A percentile compares a stretch with the other conserved stretches of the same genome.
Evolutionary conservation across 257 asterid genomes (phyloP).

Genomic region (Solanum ossicruentum): DNA sequence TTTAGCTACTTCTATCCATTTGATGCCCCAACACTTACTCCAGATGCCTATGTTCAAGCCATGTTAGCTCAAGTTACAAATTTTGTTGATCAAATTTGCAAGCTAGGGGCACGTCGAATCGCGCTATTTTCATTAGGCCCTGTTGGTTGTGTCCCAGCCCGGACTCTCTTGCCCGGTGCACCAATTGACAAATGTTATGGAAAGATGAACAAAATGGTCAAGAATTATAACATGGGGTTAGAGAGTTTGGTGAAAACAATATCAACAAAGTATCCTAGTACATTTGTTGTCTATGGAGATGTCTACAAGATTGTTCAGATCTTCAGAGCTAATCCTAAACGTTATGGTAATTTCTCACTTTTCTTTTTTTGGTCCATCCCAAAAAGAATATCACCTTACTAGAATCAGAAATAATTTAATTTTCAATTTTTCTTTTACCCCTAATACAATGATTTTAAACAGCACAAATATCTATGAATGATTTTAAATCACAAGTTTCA

Average conservation of each 20-base stretch:
- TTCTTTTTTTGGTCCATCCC: not conserved
- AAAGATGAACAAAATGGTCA: slow-evolving; percentile 59
- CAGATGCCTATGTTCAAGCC: slow-evolving; percentile 39
- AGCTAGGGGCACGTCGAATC: slow-evolving; percentile 39
- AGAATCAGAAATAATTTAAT: no score
- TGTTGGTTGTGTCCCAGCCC: slow-evolving; percentile 68
- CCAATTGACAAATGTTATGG: slow-evolving; percentile 42
- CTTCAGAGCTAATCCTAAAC: slow-evolving; percentile 35
- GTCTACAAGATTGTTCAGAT: slow-evolving; percentile 31
- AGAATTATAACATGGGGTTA: slow-evolving; percentile 36
- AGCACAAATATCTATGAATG: no score
- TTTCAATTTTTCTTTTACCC: no score
- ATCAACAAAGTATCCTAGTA: slow-evolving; percentile 20
- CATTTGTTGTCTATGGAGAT: slow-evolving; percentile 42
- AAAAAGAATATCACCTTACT: not conserved
- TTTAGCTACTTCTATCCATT: slow-evolving; percentile 49
- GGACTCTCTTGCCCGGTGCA: slow-evolving; percentile 43
- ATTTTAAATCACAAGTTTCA: not conserved
- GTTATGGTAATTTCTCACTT: slow-evolving; percentile 23
- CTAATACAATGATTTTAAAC: no score
- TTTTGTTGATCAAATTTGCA: slow-evolving; percentile 22
- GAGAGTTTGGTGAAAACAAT: slow-evolving; percentile 28
- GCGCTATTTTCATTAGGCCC: slow-evolving; percentile 58
- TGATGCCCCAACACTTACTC: slow-evolving; percentile 18
- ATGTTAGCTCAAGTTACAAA: slow-evolving; percentile 25